Evolutionary conservation across 805 yeast genomes (phyloP).

Genomic region (Wickerhamiella sergipiensis): DNA sequence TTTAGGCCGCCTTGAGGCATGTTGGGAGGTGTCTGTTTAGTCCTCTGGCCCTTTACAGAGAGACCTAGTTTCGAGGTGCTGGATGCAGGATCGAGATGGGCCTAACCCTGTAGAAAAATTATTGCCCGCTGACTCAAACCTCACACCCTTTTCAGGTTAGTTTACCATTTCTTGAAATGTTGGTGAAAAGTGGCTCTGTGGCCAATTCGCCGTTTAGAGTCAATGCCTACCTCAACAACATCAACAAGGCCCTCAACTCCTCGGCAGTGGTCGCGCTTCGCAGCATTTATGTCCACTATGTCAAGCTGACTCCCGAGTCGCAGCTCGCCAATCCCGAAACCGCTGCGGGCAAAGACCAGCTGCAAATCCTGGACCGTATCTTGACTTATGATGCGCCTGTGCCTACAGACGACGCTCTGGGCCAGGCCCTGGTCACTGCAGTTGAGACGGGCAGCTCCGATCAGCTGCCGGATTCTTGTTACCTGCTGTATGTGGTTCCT

Average conservation of each 20-base stretch:
- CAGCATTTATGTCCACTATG: conserved; percentile 69
- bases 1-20: conserved; percentile 29
- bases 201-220: conserved; percentile 84
- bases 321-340: conserved; percentile 18
- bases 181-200: conserved; percentile 47
- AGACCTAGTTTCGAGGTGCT: no score
- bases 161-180: conserved; percentile 6
- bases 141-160: neutral
- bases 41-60: no score
- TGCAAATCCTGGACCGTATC: conserved; percentile 37
- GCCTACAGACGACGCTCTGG: conserved; percentile 37
- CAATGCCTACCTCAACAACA: conserved; percentile 52
- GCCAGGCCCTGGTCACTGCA: conserved; percentile 29
- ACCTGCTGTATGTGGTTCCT: conserved; percentile 68
- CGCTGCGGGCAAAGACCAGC: conserved; percentile 16
- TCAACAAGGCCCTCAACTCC: conserved; percentile 56
- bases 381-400: conserved; percentile 62
- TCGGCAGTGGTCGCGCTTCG: conserved; percentile 57
- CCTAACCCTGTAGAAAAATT: neutral
- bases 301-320: conserved; percentile 37
- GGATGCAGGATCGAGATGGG: neutral
- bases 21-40: neutral
- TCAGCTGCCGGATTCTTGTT: conserved; percentile 26
- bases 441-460: conserved; percentile 17
- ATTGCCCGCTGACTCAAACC: neutral